phyloP scores from a whole-genome alignment of 768 basidiomycete species.

The Tulasnella sp. region DNA sequence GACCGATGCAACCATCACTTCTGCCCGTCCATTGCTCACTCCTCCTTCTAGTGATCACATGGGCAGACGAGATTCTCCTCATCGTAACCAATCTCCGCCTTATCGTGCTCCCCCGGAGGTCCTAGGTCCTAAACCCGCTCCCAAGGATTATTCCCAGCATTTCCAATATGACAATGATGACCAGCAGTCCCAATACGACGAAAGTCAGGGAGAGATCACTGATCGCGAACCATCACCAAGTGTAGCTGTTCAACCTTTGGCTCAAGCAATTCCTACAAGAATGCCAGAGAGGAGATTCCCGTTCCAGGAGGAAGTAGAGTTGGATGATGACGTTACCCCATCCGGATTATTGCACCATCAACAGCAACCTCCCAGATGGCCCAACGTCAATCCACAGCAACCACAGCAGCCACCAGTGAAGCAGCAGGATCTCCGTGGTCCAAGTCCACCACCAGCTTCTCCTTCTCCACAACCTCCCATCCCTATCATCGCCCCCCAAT shows the following conservation, averaged over 20 bases:
- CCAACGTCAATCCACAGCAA: neutral
- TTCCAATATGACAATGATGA: too few species aligned
- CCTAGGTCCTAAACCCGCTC: neutral
- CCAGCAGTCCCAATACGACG: too few species aligned
- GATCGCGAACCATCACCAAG: too few species aligned
- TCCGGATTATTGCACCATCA: too few species aligned
- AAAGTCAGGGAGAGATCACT: too few species aligned
- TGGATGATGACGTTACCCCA: conserved; percentile 2
- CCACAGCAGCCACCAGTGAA: conserved; percentile 3
- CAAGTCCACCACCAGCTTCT: conserved; percentile 7
- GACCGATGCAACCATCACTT: conserved; percentile 4
- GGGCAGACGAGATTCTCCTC: neutral
- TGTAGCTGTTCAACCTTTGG: too few species aligned
- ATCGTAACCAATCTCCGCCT: neutral
- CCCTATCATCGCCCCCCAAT: conserved; percentile 2
- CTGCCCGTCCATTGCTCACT: conserved; percentile 7
- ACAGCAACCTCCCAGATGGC: neutral
- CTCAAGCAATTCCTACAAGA: neutral
- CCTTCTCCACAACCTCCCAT: conserved; percentile 11
- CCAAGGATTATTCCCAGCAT: neutral
- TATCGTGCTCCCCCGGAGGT: neutral
- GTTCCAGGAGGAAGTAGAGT: conserved; percentile 1
- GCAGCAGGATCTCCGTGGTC: neutral
- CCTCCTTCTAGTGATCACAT: neutral
- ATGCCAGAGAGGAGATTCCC: conserved; percentile 6